Base-by-base conservation (phyloP, 352 stramenopile genomes). In the Pythium dissotocum region DNA sequence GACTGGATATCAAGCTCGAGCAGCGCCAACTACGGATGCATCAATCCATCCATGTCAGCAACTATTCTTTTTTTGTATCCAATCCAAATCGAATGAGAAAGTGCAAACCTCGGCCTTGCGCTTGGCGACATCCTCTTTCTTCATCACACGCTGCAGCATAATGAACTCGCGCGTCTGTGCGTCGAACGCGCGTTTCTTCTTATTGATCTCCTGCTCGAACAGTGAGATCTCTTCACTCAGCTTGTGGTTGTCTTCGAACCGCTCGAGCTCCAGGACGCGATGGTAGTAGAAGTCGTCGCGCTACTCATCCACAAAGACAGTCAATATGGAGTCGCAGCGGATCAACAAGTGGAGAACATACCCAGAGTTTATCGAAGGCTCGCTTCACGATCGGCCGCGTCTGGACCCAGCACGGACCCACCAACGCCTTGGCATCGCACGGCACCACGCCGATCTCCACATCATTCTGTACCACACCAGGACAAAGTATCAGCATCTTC, bases 361-460 rank as follows among this genome's bases (percentile, higher is more conserved):
- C 85, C 73, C 85, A 88, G 8, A 92, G 79, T 58, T 77, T 82
- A 35, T 88, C 76, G 38, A 92, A 91, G 10, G 78, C 80, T n/a
- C 73, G 77, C 59, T 81, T 88, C 16, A 91, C 60, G 14, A 78
- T 49, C 36, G 85, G 83, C 33, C 83, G 74, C 8, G 71, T 82
- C 54, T 91, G 79, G 12, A 94, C 71, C 82, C 80, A 91, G 56
- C 85, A 91, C 42, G 83, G 77, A 38, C 77, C 77, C 6, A 94
- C 71, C 13, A 92, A 69, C 9, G 71, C 71, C 7, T 74, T 72
- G 24, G 75, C 68, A 12, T 82, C 70, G 51, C 83, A 91, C 18
- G 85, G 83, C 28, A 92, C 68, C 12, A 94, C 83, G 18, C 82
- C 73, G 61, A 94, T 91, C 61, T 91, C 85, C 21, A 94, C 73